Base-by-base conservation (phyloP, 495 filamentous ascomycete species). In the Talaromyces borbonicus region DNA sequence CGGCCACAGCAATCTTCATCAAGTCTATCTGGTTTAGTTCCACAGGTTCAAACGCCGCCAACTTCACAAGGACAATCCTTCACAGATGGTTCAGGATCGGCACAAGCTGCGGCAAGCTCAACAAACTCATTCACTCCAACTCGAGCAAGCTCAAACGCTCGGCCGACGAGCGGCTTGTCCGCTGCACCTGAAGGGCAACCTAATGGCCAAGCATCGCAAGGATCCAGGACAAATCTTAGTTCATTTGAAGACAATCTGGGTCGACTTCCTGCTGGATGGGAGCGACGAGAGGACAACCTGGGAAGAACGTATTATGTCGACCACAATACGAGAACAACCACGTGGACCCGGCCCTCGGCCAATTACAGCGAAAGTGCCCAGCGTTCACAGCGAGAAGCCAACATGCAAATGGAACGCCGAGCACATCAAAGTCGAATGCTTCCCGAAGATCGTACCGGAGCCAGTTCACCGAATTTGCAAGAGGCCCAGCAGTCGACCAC, bases 221-320 rank as follows among this genome's bases (percentile, higher is more conserved):
- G 62, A 19, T 60, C 69, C 40, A 62, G 76, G 49, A 52, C 65
- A 24, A 82, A 80, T 41, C 76, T 92, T 58, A 96, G 87, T 61
- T 88, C 90, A 1, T 98, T 98, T 58, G 90, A 95, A 67, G 92
- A 98, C 59, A 79, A 81, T 26, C 89, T 95, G 59, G 92, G 92
- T 37, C 81, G 90, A 58, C 66, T 98, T 50, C 92, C 92, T 16
- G 80, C 84, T 41, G 92, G 92, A 27, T 98, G 93, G 90, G 92
- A 98, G 63, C 79, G 93, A 38, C 78, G 92, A 32, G 92, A 97
- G 59, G 92, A 98, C 63, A 89, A 97, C 56, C 67, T 98, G 30
- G 93, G 93, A 45, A 81, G 92, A 54, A 97, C 90, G n/a, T 98
- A 98, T 59, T 98, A 98, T 64, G 92, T 98, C 25, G 92, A 98